phyloP scores from a whole-genome alignment of 2,329 filamentous ascomycete genomes.

The Aspergillus sp. region DNA sequence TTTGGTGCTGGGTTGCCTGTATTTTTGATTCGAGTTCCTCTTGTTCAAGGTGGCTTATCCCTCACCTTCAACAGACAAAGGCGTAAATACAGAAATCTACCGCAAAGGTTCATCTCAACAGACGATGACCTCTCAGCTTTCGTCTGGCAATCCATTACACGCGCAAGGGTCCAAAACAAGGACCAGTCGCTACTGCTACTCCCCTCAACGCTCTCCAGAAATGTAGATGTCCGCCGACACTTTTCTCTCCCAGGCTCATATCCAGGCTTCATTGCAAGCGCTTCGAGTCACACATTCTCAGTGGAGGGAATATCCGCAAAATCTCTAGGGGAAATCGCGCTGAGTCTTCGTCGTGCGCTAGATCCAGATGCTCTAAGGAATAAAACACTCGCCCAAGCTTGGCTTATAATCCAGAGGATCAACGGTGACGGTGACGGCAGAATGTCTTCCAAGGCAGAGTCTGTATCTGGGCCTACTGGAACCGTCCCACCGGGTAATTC shows the following conservation, averaged over 20 bases:
- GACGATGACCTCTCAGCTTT: background rate
- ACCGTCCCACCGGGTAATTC: background rate
- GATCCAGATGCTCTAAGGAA: background rate
- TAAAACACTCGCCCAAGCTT: background rate
- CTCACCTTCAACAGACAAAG: background rate
- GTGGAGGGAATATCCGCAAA: background rate
- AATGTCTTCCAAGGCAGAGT: background rate
- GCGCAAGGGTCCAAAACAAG: too few species aligned
- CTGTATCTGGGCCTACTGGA: background rate
- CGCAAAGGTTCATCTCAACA: background rate
- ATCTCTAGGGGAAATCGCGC: background rate
- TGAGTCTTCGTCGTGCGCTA: background rate
- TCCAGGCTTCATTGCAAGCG: too few species aligned
- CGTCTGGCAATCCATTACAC: too few species aligned
- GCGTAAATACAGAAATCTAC: too few species aligned
- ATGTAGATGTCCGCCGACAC: too few species aligned
- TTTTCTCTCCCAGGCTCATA: too few species aligned
- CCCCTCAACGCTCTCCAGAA: too few species aligned
- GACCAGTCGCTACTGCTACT: too few species aligned
- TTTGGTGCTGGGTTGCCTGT: background rate
- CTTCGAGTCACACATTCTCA: background rate
- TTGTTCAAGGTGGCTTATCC: background rate
- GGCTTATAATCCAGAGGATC: background rate
- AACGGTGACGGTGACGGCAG: background rate
- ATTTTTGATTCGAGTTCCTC: background rate